Base-by-base conservation (phyloP, 2,329 filamentous ascomycete genomes). In the Ophiostoma piceae region DNA sequence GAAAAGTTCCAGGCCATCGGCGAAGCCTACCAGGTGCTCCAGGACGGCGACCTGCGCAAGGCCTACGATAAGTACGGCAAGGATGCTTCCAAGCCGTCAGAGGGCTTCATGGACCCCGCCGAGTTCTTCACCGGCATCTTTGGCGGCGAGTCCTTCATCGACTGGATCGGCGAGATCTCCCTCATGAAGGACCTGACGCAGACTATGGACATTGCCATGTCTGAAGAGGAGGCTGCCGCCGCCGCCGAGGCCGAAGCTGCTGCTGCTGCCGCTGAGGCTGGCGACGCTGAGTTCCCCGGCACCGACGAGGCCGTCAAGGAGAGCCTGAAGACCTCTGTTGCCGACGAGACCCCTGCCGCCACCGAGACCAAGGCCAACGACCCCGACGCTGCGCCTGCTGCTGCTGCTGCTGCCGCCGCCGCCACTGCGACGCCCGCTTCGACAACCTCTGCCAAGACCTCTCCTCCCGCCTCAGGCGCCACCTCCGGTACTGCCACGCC, bases 101-200 rank as follows among this genome's bases (percentile, higher is more conserved):
- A 92, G 76, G 95, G 95, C 73, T 99, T 99, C 79, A 92, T 92
- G 83, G 95, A 99, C 79, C 95, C 95, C 1, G 87, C 93, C 73
- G 95, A 99, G 81, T 99, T 99, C 85, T 99, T 99, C 82, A 91
- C 91, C 76, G 96, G 94, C 84, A 99, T 99, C 75, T 99, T 99
- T 77, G 95, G 95, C 75, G 95, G 95, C 72, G 94, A 97, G 76
- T 93, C 94, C 14, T 99, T 99, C 77, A 84, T 90, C 72, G 94
- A 99, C 82, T 92, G 95, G 84, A 98, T 99, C 77, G 95, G 95
- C 74, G 95, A 99, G 84, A 97, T 99, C 75, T 95, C 92, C 67
- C 87, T 99, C 71, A 97, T 99, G 92, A 98, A 97, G 83, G 95
- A 99, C 77, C 85, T 99, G 69, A 98, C 94, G 22, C 92, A 93